phyloP scores from a whole-genome alignment of 2,329 filamentous ascomycete genomes.

The Fusarium mangiferae region DNA sequence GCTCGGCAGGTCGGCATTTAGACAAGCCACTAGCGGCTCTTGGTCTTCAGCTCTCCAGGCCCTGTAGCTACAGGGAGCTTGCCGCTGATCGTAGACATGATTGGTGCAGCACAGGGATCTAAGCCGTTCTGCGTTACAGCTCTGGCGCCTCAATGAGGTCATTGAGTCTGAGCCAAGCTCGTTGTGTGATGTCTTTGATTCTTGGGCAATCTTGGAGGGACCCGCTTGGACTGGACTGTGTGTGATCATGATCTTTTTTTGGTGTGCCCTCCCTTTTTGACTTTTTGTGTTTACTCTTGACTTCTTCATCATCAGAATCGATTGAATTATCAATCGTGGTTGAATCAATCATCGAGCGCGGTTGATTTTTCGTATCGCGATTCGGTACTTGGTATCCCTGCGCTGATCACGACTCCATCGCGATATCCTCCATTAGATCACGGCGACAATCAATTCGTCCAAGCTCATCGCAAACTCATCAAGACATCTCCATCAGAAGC shows the following conservation, averaged over 20 bases:
- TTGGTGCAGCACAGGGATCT: neutral
- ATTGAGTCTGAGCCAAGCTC: slow-evolving; percentile 22
- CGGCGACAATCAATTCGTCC: neutral
- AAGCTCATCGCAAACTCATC: neutral
- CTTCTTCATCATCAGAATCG: neutral
- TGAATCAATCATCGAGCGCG: neutral
- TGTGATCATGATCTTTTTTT: slow-evolving; percentile 9
- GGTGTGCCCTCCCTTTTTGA: neutral
- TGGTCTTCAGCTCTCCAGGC: slow-evolving; percentile 33
- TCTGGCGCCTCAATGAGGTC: slow-evolving; percentile 33
- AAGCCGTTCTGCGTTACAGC: slow-evolving; percentile 20
- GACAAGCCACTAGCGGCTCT: slow-evolving; percentile 33
- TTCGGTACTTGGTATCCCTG: slow-evolving; percentile 14
- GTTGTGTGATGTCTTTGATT: slow-evolving; percentile 35
- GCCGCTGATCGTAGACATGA: accelerated
- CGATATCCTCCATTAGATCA: neutral
- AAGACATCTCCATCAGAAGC: slow-evolving; percentile 4
- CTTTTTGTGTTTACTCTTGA: neutral
- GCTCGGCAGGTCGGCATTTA: slow-evolving; percentile 31
- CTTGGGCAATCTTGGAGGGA: slow-evolving; percentile 26
- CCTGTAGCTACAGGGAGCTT: neutral
- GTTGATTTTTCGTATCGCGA: slow-evolving; percentile 1
- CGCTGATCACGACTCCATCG: slow-evolving; percentile 27
- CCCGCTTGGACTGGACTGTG: slow-evolving; percentile 17
- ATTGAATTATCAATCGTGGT: neutral